Percentiles rank a stretch among this genome's conserved stretches.
Conservation (phyloP, 2,329 filamentous ascomycete species). For the Saccharata proteae region DNA sequence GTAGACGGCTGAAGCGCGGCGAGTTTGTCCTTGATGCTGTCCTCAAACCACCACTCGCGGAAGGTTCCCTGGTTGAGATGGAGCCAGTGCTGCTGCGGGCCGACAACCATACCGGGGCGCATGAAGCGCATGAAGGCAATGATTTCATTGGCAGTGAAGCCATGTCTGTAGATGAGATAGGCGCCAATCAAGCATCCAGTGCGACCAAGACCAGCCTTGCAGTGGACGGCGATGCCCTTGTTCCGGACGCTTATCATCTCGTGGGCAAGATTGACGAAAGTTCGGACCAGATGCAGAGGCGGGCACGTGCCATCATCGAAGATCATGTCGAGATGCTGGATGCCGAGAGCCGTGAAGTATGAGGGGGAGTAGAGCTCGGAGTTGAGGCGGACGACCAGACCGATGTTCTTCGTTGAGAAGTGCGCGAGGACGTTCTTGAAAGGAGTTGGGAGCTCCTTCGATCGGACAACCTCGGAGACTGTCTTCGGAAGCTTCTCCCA, state of each 20-base stretch:
- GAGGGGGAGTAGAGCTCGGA: constrained; percentile 91
- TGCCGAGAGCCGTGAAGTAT: constrained; percentile 93
- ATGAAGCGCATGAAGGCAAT: constrained; percentile 99
- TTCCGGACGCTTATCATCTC: constrained; percentile 85
- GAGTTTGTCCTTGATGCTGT: constrained; percentile 68
- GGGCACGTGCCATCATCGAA: constrained; percentile 98
- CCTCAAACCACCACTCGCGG: constrained; percentile 92
- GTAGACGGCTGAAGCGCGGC: constrained; percentile 49
- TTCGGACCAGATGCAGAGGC: constrained; percentile 73
- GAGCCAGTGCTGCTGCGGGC: constrained; percentile 96
- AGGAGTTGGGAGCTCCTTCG: constrained; percentile 62
- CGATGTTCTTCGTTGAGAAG: constrained; percentile 78
- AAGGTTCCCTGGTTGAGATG: constrained; percentile 94
- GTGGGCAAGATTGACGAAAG: constrained; percentile 90
- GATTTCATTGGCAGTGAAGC: constrained; percentile 93
- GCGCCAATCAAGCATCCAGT: constrained; percentile 95
- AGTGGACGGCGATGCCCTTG: constrained; percentile 93
- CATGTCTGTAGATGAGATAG: constrained; percentile 93
- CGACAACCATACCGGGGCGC: constrained; percentile 97
- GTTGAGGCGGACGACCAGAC: constrained; percentile 88
- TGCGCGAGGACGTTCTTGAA: constrained; percentile 95
- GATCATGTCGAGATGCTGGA: constrained; percentile 97
- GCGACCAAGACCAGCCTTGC: constrained; percentile 90
- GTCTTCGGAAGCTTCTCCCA: constrained; percentile 66
- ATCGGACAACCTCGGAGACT: constrained; percentile 57